Percentiles rank a stretch among this genome's conserved stretches.
Conservation (phyloP, 805 yeast species). For the Cyberlindnera petersonii region DNA sequence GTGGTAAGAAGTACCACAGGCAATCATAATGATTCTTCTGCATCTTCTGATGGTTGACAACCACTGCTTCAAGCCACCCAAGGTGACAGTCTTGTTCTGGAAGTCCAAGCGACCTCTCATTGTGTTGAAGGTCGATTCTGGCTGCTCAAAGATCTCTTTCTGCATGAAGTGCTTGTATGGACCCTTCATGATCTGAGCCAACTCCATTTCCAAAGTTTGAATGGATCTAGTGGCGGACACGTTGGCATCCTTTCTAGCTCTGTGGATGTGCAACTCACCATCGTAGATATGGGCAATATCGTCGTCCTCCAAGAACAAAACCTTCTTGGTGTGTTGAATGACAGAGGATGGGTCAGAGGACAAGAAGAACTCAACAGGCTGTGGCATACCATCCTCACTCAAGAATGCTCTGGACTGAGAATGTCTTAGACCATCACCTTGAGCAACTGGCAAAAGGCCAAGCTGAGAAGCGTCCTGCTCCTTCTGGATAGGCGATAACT, state of each 20-base stretch:
- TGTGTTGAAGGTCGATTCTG: constrained; percentile 95
- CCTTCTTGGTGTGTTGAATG: constrained; percentile 94
- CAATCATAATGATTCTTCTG: constrained; percentile 95
- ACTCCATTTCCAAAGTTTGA: constrained; percentile 94
- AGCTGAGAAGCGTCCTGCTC: constrained; percentile 25
- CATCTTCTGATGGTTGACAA: constrained; percentile 89
- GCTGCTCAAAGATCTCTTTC: constrained; percentile 98
- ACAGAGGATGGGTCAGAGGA: constrained; percentile 98
- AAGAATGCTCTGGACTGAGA: constrained; percentile 96
- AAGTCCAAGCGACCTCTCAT: constrained; percentile 99
- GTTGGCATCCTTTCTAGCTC: constrained; percentile 84
- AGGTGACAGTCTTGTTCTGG: constrained; percentile 64
- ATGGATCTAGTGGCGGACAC: constrained; percentile 94
- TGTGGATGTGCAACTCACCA: constrained; percentile 97
- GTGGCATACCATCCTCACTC: constrained; percentile 88
- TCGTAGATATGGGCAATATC: constrained; percentile 98
- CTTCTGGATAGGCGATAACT: constrained; percentile 18
- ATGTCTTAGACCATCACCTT: constrained; percentile 64
- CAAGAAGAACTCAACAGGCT: constrained; percentile 91
- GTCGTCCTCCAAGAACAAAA: constrained; percentile 92
- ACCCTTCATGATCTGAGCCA: constrained; percentile 98
- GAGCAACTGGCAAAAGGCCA: constrained; percentile 50
- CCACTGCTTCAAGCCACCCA: constrained; percentile 88
- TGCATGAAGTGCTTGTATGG: constrained; percentile 96
- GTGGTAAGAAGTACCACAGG: constrained; percentile 99